Conservation (phyloP, 179 eudicot species). For the Beta macrorhiza region DNA sequence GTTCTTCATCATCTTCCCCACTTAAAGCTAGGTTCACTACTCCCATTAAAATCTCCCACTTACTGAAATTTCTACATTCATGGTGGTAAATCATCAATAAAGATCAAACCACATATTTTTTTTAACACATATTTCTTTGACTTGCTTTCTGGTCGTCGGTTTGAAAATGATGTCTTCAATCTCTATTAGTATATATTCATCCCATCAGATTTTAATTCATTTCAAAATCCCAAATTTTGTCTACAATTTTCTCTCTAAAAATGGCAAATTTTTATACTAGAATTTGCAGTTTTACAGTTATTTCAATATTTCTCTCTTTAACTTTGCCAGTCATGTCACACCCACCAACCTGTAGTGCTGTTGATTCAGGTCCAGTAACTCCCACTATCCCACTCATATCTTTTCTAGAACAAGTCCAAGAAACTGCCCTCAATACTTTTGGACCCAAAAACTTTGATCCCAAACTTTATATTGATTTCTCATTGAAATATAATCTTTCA, state of each 20-base stretch:
- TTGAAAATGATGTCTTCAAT: constrained; percentile 7
- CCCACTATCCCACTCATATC: constrained; percentile 51
- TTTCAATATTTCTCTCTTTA: neutral
- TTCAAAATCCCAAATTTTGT: neutral
- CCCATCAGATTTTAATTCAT: neutral
- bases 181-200: neutral
- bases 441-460: constrained; percentile 70
- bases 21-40: neutral
- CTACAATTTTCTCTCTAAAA: neutral
- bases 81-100: neutral
- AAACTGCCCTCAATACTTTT: constrained; percentile 57
- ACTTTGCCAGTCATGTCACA: constrained; percentile 28
- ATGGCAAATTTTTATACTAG: constrained; percentile 17
- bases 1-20: neutral
- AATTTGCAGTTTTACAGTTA: constrained; percentile 8
- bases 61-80: neutral
- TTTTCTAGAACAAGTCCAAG: constrained; percentile 62
- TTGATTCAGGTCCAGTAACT: constrained; percentile 37
- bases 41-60: neutral
- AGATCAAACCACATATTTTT: neutral
- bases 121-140: constrained; percentile 2
- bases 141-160: constrained; percentile 20
- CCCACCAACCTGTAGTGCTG: constrained; percentile 11
- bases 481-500: constrained; percentile 53
- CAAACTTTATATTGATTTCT: constrained; percentile 66